Conservation (phyloP, 176 grass and related monocot genomes). For the Musa beccarii region DNA sequence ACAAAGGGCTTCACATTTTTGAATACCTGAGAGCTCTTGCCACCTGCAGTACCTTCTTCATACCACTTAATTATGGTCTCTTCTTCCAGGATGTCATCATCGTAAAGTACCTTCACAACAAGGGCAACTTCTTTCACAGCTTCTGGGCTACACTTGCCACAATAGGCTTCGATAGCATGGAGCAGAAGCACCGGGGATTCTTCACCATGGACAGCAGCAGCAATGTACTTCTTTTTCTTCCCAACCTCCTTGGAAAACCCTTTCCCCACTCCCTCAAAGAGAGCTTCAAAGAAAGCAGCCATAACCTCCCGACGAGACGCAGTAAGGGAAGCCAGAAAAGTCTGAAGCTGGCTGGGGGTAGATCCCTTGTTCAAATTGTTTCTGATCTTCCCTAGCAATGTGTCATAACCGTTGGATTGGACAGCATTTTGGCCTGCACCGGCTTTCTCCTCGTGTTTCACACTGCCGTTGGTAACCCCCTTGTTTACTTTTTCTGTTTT, state of each 20-base stretch:
- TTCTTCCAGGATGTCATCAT: constrained; percentile 61
- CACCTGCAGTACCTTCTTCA: constrained; percentile 28
- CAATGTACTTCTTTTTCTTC: constrained; percentile 57
- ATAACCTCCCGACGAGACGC: constrained; percentile 38
- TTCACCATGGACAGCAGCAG: constrained; percentile 35
- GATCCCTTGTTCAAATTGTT: constrained; percentile 34
- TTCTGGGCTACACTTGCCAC: constrained; percentile 31
- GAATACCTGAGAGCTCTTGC: constrained; percentile 28
- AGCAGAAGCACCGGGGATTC: constrained; percentile 42
- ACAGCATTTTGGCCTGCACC: not conserved
- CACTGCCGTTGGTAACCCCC: not conserved
- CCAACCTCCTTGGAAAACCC: constrained; percentile 62
- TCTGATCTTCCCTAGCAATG: constrained; percentile 41
- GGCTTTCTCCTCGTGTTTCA: not conserved
- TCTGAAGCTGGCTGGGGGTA: constrained; percentile 37
- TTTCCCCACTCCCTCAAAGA: constrained; percentile 50
- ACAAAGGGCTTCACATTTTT: constrained; percentile 55
- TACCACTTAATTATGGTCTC: constrained; percentile 64
- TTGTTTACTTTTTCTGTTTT: not conserved
- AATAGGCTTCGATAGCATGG: constrained; percentile 34
- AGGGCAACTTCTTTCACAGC: constrained; percentile 69
- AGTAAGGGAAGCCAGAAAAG: constrained; percentile 19
- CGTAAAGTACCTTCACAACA: constrained; percentile 55
- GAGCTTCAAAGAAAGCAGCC: constrained; percentile 45
- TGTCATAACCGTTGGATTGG: constrained; percentile 2